Conservation (phyloP, 768 basidiomycete species). For the Boletus edulis region DNA sequence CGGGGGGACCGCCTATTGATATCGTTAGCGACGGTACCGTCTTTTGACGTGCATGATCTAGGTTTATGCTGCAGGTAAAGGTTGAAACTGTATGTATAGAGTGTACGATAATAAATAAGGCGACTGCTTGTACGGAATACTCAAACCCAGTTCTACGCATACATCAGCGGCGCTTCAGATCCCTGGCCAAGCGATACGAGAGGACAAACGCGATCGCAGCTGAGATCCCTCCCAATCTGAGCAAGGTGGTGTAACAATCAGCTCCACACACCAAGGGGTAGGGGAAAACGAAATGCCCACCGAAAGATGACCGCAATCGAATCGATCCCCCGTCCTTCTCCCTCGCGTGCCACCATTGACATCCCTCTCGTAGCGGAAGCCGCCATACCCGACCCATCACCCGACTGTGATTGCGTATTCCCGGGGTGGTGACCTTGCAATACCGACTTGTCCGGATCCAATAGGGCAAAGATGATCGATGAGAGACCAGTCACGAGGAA, state of each 20-base stretch:
- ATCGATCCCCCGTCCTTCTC: not conserved
- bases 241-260: not conserved
- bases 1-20: slow-evolving; percentile 83
- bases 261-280: not conserved
- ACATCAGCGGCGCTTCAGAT: slow-evolving; percentile 38
- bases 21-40: slow-evolving; percentile 56
- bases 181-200: slow-evolving; percentile 51
- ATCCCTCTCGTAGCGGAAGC: too few relatives aligned
- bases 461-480: slow-evolving; percentile 80
- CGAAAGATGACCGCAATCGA: slow-evolving; percentile 81
- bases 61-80: not conserved
- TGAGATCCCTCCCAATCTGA: slow-evolving; percentile 56
- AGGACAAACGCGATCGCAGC: slow-evolving; percentile 55
- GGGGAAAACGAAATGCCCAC: slow-evolving; percentile 34
- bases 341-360: not conserved
- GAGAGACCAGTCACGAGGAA: slow-evolving; percentile 88
- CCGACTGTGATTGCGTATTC: not conserved
- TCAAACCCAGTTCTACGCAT: too few relatives aligned
- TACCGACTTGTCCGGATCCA: slow-evolving; percentile 62
- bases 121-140: not conserved
- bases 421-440: slow-evolving; percentile 33
- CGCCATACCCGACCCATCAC: not conserved
- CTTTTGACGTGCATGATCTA: not conserved
- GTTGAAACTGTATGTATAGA: not conserved
- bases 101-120: not conserved